Percentiles rank a stretch among this genome's conserved stretches.
phyloP scores from a whole-genome alignment of 768 basidiomycete genomes.

The Goffeauzyma gilvescens region DNA sequence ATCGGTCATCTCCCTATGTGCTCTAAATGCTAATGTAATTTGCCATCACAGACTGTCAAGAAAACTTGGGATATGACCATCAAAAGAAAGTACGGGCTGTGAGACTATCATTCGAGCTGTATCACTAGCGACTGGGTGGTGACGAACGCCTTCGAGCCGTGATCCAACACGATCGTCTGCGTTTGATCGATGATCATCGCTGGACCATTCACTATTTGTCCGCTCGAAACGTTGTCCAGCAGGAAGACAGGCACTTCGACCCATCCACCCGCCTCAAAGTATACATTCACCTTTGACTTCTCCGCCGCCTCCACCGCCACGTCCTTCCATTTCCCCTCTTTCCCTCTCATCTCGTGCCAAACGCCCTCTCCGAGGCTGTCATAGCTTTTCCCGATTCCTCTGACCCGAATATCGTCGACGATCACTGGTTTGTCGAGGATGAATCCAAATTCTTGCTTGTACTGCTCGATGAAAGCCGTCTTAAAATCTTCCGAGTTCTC shows the following conservation, averaged over 20 bases:
- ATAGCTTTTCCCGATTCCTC: constrained; percentile 77
- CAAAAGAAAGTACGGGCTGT: too few relatives aligned
- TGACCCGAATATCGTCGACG: constrained; percentile 78
- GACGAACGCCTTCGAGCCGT: too few relatives aligned
- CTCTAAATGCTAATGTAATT: too few relatives aligned
- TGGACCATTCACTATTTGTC: constrained; percentile 60
- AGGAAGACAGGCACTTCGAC: constrained; percentile 64
- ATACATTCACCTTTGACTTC: too few relatives aligned
- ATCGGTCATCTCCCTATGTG: too few relatives aligned
- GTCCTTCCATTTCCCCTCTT: too few relatives aligned
- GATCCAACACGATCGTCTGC: constrained; percentile 78
- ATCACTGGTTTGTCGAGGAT: constrained; percentile 68
- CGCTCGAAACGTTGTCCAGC: constrained; percentile 46
- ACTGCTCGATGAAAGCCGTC: constrained; percentile 55
- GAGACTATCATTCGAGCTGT: too few relatives aligned
- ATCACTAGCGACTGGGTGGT: too few relatives aligned
- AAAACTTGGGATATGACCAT: too few relatives aligned
- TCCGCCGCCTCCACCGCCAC: too few relatives aligned
- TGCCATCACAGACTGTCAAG: too few relatives aligned
- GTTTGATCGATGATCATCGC: constrained; percentile 90
- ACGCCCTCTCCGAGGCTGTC: constrained; percentile 46
- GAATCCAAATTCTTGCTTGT: constrained; percentile 82
- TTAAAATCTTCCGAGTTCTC: constrained; percentile 54
- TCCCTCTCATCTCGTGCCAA: constrained; percentile 35
- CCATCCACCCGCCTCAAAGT: too few relatives aligned